Evolutionary conservation across 371 early-diverging fungal genomes (phyloP).

Genomic region (Umbelopsis sp.): DNA sequence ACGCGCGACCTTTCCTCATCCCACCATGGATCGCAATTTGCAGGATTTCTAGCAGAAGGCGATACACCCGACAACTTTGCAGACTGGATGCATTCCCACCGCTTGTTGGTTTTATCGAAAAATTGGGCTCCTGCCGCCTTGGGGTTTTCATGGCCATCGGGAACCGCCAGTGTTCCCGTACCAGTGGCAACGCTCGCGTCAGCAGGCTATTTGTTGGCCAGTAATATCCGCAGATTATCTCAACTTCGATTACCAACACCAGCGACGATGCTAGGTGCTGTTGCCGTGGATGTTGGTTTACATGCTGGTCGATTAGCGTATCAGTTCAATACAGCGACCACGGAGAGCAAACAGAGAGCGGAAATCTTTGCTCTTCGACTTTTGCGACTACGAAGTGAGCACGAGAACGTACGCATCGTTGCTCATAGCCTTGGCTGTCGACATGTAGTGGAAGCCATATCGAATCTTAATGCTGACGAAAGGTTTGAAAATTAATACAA

Average conservation of each 20-base stretch:
- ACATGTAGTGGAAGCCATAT: constrained; percentile 53
- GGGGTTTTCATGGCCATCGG: constrained; percentile 58
- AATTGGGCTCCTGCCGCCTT: constrained; percentile 47
- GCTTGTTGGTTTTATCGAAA: constrained; percentile 46
- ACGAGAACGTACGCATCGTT: constrained; percentile 48
- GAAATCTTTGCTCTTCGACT: constrained; percentile 51
- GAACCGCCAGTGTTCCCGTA: constrained; percentile 37
- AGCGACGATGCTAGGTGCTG: constrained; percentile 40
- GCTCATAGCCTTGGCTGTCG: constrained; percentile 54
- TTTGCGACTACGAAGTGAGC: constrained; percentile 39
- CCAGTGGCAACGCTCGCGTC: constrained; percentile 50
- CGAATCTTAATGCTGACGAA: constrained; percentile 37
- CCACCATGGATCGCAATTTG: background rate
- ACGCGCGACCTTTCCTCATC: background rate
- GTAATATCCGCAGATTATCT: constrained; percentile 34
- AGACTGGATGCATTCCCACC: constrained; percentile 57
- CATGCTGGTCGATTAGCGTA: constrained; percentile 47
- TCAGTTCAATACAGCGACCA: constrained; percentile 40
- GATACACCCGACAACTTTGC: constrained; percentile 51
- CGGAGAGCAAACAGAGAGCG: constrained; percentile 46
- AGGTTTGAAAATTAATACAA: constrained; percentile 23
- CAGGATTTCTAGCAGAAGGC: constrained; percentile 36
- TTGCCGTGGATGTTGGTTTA: constrained; percentile 43
- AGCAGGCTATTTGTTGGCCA: constrained; percentile 37
- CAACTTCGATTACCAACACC: constrained; percentile 45